Percentiles rank a stretch among this genome's conserved stretches.
Evolutionary conservation across 2,329 filamentous ascomycete species (phyloP).

Genomic region (Colletotrichum higginsianum): DNA sequence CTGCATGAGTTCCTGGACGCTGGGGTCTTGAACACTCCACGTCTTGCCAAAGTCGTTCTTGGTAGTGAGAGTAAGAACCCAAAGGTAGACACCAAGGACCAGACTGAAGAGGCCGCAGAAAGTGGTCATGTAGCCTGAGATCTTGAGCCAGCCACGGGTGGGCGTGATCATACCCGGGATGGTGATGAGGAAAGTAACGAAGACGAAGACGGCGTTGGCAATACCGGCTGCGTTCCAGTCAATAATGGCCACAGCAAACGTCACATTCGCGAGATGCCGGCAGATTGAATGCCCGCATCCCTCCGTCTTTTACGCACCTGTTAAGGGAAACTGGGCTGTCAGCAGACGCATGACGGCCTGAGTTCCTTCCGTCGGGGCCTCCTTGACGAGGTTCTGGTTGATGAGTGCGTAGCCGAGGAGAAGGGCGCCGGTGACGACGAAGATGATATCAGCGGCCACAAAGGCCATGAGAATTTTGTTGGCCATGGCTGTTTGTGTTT

Average conservation of each 20-base stretch:
- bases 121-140: conserved; percentile 76
- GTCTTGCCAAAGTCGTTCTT: conserved; percentile 73
- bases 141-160: conserved; percentile 78
- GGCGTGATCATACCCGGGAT: conserved; percentile 80
- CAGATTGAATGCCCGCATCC: background rate
- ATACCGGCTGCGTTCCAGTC: conserved; percentile 71
- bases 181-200: conserved; percentile 78
- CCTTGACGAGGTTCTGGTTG: conserved; percentile 62
- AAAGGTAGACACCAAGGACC: conserved; percentile 76
- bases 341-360: conserved; percentile 67
- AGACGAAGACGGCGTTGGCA: conserved; percentile 79
- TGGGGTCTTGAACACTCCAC: conserved; percentile 71
- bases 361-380: conserved; percentile 60
- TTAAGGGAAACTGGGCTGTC: conserved; percentile 68
- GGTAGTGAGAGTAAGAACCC: conserved; percentile 81
- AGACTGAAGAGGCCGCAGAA: conserved; percentile 75
- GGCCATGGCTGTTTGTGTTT: conserved; percentile 58
- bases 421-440: conserved; percentile 67
- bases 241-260: background rate
- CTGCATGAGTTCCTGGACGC: conserved; percentile 79
- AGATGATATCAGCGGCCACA: conserved; percentile 64
- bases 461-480: conserved; percentile 69
- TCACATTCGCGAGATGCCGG: background rate
- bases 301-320: conserved; percentile 51
- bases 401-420: conserved; percentile 70